Percentiles rank a stretch among this genome's conserved stretches.
phyloP scores from a whole-genome alignment of 352 stramenopile genomes.

The Globisporangium rhizosaccharum region DNA sequence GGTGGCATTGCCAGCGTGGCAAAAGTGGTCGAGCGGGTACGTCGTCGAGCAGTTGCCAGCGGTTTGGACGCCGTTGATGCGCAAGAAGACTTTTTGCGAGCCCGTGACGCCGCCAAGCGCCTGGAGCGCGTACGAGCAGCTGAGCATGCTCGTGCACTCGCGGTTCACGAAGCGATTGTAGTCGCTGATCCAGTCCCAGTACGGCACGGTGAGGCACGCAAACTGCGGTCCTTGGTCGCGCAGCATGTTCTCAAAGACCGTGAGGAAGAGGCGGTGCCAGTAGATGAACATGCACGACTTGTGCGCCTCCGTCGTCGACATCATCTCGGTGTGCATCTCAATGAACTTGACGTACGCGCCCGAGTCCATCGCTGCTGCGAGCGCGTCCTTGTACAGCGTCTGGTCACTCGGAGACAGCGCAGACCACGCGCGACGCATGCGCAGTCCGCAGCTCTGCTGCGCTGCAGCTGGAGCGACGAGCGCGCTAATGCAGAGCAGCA shows the following conservation, averaged over 20 bases:
- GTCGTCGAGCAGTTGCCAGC: slow-evolving; percentile 29
- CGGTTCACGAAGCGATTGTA: slow-evolving; percentile 29
- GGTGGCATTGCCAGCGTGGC: slow-evolving; percentile 22
- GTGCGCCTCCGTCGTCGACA: slow-evolving; percentile 43
- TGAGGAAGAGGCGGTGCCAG: slow-evolving; percentile 68
- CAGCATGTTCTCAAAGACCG: slow-evolving; percentile 81
- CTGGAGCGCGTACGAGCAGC: slow-evolving; percentile 39
- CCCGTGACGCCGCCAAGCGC: slow-evolving; percentile 28
- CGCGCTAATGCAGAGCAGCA: neutral
- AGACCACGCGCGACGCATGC: slow-evolving; percentile 48
- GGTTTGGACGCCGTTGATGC: slow-evolving; percentile 21
- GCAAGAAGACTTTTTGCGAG: slow-evolving; percentile 19
- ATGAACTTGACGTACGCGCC: slow-evolving; percentile 55
- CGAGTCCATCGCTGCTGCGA: slow-evolving; percentile 44
- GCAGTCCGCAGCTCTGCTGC: slow-evolving; percentile 21
- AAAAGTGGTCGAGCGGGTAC: slow-evolving; percentile 38
- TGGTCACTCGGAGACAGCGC: slow-evolving; percentile 33
- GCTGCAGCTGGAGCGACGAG: neutral
- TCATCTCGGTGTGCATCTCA: slow-evolving; percentile 59
- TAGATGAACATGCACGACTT: slow-evolving; percentile 77
- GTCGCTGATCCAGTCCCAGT: slow-evolving; percentile 71
- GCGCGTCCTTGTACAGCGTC: slow-evolving; percentile 35
- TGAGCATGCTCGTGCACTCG: slow-evolving; percentile 33
- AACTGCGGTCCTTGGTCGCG: slow-evolving; percentile 42
- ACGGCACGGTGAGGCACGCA: slow-evolving; percentile 71